Evolutionary conservation across 2,329 filamentous ascomycete species (phyloP), one percentile per base, ranked within the genome.

Genomic region (Gyromitra esculenta): DNA sequence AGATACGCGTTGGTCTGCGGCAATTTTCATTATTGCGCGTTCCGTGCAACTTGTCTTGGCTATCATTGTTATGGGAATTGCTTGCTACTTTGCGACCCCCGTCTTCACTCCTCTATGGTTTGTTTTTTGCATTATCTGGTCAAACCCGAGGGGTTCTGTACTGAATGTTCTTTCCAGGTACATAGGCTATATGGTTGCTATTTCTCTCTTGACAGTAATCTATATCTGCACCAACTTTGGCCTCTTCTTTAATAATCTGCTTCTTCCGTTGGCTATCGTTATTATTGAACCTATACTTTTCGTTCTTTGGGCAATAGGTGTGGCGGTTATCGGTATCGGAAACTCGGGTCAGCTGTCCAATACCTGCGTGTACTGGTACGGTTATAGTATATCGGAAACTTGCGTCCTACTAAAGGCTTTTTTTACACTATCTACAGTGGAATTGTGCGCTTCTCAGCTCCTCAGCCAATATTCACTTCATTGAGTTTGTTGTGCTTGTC

Each of bases 1-100:
- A 64, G 60, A 64, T 64, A 64, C 60, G 15, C 60, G 60, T 64
- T 64, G 60, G 60, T 39, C 60, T 3, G n/a, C 41, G 18, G 39
- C 21, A 11, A 15, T 50, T 35, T 64, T 64, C 41, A 9, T 64
- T 64, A 48, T 15, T 35, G 60, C 43, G 13, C 60, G 60, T n/a
- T 48, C 39, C 21, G 43, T 64, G 43, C 60, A 64, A 64, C 18
- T 64, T 31, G 7, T 37, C 60, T 7, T 64, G 9, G 60, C 60
- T 35, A 11, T 64, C 41, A n/a, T 64, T 50, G 21, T 48, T 48
- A 37, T 64, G 43, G 60, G 60, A 18, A 35, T 64, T 48, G 4
- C 18, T 64, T 15, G 18, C 41, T 64, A 31, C 5, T 50, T 48
- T 64, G 39, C 60, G n/a, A 48, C 39, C 41, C 43, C 18, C 39